phyloP scores from a whole-genome alignment of 192 early-diverging fungal species.

The Entomortierella parvispora region DNA sequence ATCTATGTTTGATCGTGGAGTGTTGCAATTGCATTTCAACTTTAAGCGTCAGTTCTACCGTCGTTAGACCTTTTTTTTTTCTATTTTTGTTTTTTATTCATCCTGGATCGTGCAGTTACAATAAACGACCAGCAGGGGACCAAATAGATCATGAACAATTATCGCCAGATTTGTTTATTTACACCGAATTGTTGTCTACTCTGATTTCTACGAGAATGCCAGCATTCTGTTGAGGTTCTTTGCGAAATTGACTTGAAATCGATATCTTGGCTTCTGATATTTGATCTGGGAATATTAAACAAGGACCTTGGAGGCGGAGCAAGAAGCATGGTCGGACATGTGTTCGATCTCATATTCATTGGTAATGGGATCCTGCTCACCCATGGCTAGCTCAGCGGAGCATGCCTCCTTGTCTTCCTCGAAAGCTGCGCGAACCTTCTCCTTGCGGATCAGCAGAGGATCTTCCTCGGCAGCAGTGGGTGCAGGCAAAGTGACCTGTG shows the following conservation, averaged over 20 bases:
- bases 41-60: conserved; percentile 87
- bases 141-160: too few species aligned
- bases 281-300: too few species aligned
- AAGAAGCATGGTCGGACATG: conserved; percentile 1
- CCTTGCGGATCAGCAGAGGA: conserved; percentile 10
- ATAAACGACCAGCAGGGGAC: too few species aligned
- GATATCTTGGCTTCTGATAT: too few species aligned
- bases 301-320: too few species aligned
- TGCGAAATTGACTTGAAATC: not conserved
- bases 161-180: too few species aligned
- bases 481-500: not conserved
- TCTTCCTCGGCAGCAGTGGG: not conserved
- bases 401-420: conserved; percentile 23
- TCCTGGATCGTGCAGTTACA: too few species aligned
- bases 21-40: conserved; percentile 83
- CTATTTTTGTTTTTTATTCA: conserved; percentile 2
- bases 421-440: conserved; percentile 15
- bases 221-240: not conserved
- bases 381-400: conserved; percentile 15
- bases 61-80: conserved; percentile 57
- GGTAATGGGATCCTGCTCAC: conserved; percentile 32
- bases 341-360: conserved; percentile 31
- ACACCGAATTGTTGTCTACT: not conserved
- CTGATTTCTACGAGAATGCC: not conserved
- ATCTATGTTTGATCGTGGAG: conserved; percentile 83